Conservation (phyloP, 768 basidiomycete genomes). For the Imleria badia region DNA sequence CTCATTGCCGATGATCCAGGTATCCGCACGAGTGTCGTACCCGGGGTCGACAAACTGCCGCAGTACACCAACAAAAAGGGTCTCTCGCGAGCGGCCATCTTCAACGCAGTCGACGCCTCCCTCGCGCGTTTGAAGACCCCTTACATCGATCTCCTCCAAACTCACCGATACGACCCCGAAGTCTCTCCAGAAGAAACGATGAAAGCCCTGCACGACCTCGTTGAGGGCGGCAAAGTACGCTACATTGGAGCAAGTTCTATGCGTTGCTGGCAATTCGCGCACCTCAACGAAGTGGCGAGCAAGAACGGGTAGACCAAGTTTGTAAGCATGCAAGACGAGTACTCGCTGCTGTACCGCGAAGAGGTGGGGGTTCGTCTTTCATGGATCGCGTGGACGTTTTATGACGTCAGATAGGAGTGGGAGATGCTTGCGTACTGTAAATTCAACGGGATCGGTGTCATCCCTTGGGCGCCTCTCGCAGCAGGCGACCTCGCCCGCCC, state of each 20-base stretch:
- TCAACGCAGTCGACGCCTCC: slow-evolving; percentile 37
- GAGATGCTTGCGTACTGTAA: slow-evolving; percentile 47
- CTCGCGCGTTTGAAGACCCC: slow-evolving; percentile 35
- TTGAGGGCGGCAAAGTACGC: slow-evolving; percentile 46
- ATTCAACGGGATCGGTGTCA: slow-evolving; percentile 50
- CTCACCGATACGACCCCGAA: slow-evolving; percentile 41
- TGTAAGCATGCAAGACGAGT: slow-evolving; percentile 53
- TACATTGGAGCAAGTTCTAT: slow-evolving; percentile 51
- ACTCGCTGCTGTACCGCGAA: slow-evolving; percentile 51
- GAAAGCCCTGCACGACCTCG: slow-evolving; percentile 51
- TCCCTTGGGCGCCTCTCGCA: slow-evolving; percentile 50
- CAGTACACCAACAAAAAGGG: slow-evolving; percentile 32
- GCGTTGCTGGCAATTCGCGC: slow-evolving; percentile 45
- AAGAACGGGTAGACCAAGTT: slow-evolving; percentile 51
- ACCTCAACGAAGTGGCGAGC: slow-evolving; percentile 45
- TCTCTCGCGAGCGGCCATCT: slow-evolving; percentile 37
- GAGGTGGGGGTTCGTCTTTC: slow-evolving; percentile 27
- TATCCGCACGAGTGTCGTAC: neutral
- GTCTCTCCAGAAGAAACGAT: slow-evolving; percentile 46
- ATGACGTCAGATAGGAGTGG: slow-evolving; percentile 33
- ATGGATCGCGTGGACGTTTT: neutral
- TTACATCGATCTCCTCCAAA: slow-evolving; percentile 43
- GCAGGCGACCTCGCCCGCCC: slow-evolving; percentile 42
- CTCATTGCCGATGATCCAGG: slow-evolving; percentile 11
- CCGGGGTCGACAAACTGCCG: slow-evolving; percentile 1